Evolutionary conservation across 2,329 filamentous ascomycete genomes (phyloP), one percentile per base, ranked within the genome.

Genomic region (Nemania sp.): DNA sequence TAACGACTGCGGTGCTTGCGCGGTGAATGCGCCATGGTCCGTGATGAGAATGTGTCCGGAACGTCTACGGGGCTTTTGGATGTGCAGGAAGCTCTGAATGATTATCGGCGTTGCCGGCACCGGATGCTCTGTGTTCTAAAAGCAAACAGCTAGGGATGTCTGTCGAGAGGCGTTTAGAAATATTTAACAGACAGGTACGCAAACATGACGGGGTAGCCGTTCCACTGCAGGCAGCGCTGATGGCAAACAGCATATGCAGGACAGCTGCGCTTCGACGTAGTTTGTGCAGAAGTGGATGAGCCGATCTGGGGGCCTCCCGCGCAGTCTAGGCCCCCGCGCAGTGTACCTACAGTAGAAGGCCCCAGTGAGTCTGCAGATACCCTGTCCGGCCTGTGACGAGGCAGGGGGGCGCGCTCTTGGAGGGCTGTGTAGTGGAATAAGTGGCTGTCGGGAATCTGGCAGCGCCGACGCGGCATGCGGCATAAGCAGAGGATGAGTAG

Each of bases 11-110:
- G 64, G 52, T 61, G 68, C 29, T 59, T 70, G 40, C 64, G 47
- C 29, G 70, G 68, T 51, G 67, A 67, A 45, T 67, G 64, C 5
- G 68, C 47, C 71, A 73, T 73, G 60, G 48, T 67, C 35, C 32
- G 42, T 13, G 37, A 47, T 39, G 34, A n/a, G 18, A 11, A 45
- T 17, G 15, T 47, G 35, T 12, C 40, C 43, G 3, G 21, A 29
- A 34, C 37, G 20, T 50, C 34, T 45, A 4, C n/a, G 34, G 17
- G 45, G 21, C 40, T 39, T 2, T 47, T 40, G n/a, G 20, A n/a
- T 21, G 35, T 20, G 11, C 42, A 46, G 9, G 20, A 5, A 3
- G 2, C 3, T 13, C 43, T 11, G 34, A 29, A 29, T 25, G 13
- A 32, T 11, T 42, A 21, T 49, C 45, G 39, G 52, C 13, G 49